phyloP scores from a whole-genome alignment of 768 basidiomycete species.

The Dentipellis sp. region DNA sequence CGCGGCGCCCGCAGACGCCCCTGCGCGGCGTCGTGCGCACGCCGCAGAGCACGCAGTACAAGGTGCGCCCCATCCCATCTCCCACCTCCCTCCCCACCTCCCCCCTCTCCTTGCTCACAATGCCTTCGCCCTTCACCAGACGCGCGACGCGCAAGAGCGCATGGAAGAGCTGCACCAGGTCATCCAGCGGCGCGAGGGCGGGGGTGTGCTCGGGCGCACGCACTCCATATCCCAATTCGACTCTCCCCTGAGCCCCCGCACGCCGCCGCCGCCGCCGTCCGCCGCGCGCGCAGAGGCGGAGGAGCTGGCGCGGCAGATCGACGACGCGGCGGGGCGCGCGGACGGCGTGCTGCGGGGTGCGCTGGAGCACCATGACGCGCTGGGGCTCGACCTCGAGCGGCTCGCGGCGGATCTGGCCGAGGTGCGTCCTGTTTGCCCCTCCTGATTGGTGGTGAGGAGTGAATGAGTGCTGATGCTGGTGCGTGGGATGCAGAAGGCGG shows the following conservation, averaged over 20 bases:
- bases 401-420: constrained; percentile 46
- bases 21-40: constrained; percentile 40
- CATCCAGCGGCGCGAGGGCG: constrained; percentile 51
- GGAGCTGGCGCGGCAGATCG: constrained; percentile 37
- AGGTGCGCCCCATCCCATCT: not conserved
- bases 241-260: constrained; percentile 13
- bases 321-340: constrained; percentile 44
- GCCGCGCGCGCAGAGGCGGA: constrained; percentile 15
- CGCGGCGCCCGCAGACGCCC: constrained; percentile 37
- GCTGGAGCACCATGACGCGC: constrained; percentile 42
- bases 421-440: constrained; percentile 29
- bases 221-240: not conserved
- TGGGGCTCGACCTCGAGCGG: constrained; percentile 41
- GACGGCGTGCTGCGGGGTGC: constrained; percentile 48
- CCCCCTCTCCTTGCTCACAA: constrained; percentile 1
- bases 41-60: constrained; percentile 26
- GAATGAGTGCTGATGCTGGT: not conserved
- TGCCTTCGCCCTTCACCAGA: constrained; percentile 30
- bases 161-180: constrained; percentile 78
- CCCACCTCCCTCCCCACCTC: constrained; percentile 29
- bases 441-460: too few relatives aligned
- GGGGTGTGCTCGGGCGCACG: constrained; percentile 28
- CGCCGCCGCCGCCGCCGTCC: constrained; percentile 17
- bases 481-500: constrained; percentile 34
- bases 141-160: constrained; percentile 64